These are phyloP conservation scores for Ceratobasidium sp. DNA, from an alignment of 1,284 basidiomycete species.

Conservation along the genomic window DNA sequence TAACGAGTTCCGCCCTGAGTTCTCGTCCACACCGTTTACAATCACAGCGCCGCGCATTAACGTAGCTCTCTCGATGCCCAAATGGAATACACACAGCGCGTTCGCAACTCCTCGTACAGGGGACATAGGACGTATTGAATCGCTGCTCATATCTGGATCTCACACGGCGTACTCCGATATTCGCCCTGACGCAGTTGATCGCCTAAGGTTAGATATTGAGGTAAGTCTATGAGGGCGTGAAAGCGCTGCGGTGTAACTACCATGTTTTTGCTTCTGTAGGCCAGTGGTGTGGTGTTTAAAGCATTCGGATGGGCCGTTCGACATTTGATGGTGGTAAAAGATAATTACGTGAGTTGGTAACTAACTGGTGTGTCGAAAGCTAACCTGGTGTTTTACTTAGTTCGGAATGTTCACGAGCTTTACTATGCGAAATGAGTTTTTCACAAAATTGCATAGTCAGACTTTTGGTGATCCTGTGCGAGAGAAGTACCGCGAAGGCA, in stretches of 20 bases:
- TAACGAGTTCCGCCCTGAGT: slow-evolving; percentile 76
- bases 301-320: slow-evolving; percentile 87
- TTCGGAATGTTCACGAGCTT: slow-evolving; percentile 93
- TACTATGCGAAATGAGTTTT: slow-evolving; percentile 84
- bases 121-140: slow-evolving; percentile 68
- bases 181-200: slow-evolving; percentile 77
- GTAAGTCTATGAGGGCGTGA: slow-evolving; percentile 58
- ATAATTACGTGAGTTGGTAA: slow-evolving; percentile 72
- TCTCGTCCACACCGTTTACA: slow-evolving; percentile 74
- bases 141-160: slow-evolving; percentile 71
- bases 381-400: neutral
- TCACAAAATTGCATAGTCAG: slow-evolving; percentile 70
- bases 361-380: neutral
- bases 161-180: slow-evolving; percentile 79
- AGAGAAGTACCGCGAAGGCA: slow-evolving; percentile 78
- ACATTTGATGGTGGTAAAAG: slow-evolving; percentile 84
- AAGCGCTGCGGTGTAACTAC: slow-evolving; percentile 12
- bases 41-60: slow-evolving; percentile 69
- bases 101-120: slow-evolving; percentile 62
- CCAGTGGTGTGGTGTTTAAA: slow-evolving; percentile 69
- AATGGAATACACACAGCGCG: slow-evolving; percentile 88
- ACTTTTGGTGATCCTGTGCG: slow-evolving; percentile 81
- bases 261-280: slow-evolving; percentile 50
- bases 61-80: slow-evolving; percentile 75
- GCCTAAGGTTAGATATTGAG: slow-evolving; percentile 73